These are phyloP conservation scores for Exophiala spinifera DNA, from an alignment of 2,329 filamentous ascomycete genomes.

Conservation along the genomic window DNA sequence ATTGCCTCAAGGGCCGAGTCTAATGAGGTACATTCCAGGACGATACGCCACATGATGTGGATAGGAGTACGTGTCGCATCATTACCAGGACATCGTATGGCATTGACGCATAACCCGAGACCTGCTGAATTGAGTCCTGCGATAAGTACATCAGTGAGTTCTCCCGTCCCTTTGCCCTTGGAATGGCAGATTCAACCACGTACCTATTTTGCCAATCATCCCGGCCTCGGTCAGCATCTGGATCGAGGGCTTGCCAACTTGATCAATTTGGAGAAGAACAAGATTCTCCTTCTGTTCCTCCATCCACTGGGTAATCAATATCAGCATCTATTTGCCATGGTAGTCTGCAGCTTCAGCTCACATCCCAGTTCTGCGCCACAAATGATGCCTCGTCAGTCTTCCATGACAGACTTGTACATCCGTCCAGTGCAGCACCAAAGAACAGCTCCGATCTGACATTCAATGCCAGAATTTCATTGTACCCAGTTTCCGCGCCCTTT, in stretches of 20 bases:
- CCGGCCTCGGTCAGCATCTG: conserved; percentile 55
- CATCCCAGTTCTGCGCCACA: background rate
- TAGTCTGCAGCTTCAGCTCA: background rate
- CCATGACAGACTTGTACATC: background rate
- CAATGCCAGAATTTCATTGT: background rate
- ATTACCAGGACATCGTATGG: conserved; percentile 51
- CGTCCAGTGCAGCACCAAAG: background rate
- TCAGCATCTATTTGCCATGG: background rate
- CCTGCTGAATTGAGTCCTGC: conserved; percentile 50
- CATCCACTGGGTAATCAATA: background rate
- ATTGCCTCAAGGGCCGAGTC: conserved; percentile 50
- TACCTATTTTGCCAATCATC: conserved; percentile 32
- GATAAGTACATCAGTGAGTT: background rate
- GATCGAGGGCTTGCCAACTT: conserved; percentile 42
- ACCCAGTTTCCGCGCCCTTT: background rate
- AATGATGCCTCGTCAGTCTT: background rate
- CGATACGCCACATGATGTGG: conserved; percentile 53
- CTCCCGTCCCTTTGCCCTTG: too few species aligned
- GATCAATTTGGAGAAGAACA: background rate
- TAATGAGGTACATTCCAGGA: conserved; percentile 46
- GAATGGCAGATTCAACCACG: background rate
- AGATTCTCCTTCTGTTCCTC: background rate
- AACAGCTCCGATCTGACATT: background rate
- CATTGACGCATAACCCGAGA: conserved; percentile 56
- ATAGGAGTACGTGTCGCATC: conserved; percentile 47